Base-by-base conservation (phyloP, 768 basidiomycete genomes). In the Coprinopsis marcescibilis region DNA sequence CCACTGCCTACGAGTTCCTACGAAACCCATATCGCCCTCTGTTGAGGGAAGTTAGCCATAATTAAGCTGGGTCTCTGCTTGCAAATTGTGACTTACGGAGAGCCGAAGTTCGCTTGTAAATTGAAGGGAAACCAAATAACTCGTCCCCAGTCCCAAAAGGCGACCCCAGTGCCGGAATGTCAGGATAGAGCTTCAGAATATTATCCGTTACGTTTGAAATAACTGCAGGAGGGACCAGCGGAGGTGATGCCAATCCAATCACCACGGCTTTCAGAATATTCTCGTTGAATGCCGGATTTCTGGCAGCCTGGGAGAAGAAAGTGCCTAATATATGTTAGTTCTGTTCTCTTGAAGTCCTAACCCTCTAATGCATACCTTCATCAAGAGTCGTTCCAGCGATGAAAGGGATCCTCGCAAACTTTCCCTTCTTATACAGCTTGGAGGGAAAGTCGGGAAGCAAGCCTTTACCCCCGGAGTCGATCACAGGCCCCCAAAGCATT, bases 141-240 rank as follows among this genome's bases (percentile, higher is more conserved):
- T 71, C 54, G 49, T 67, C 64, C 3, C 75, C 73, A 2, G 75
- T 76, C 11, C 61, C 62, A 51, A 66, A 77, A 0, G 76, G 76
- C 0, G 71, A 70, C 2, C 76, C 76, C 21, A 62, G 49, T 11
- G 69, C 55, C 17, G 75, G 68, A 30, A 60, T 55, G 45, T 71
- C 58, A 0, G 73, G 73, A 52, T 77, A 76, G 2, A 72, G 52
- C 15, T 67, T 46, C 0, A 72, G 49, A 0, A 73, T 25, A 12
- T 47, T 51, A 4, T 63, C 53, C 2, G 60, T 52, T 1, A 59
- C 62, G 2, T 40, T 39, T 12, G 50, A 30, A 3, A 67, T 52
- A 3, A 48, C 52, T 3, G 35, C 49, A 21, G 54, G 54, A 10
- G 53, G 55, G 23, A 60, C n/a, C 8, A 36, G 13, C 13, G 20